Evolutionary conservation across 2,329 filamentous ascomycete species (phyloP), one percentile per base, ranked within the genome.

Genomic region (Fonsecaea monophora): DNA sequence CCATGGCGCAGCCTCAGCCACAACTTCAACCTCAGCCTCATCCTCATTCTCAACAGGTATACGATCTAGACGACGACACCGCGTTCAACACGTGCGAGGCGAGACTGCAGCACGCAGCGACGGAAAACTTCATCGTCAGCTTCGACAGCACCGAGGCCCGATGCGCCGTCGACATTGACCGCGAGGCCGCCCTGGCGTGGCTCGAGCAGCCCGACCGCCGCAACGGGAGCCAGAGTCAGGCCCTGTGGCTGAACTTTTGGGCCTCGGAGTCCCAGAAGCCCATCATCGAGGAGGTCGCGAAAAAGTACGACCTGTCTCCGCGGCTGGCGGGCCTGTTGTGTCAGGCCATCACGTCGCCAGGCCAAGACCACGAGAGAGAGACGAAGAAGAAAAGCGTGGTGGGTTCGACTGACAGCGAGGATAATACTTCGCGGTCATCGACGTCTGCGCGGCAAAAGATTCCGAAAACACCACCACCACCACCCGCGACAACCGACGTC

Each of bases 61-160:
- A 74, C 25, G 71, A 80, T 62, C 80, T 81, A 25, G 80, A 82
- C 45, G 73, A 79, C 25, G 65, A 73, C 12, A 58, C 32, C 3
- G 68, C 77, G 65, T 80, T 80, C 65, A 57, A 57, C 18, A 37
- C 65, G 4, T 79, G 76, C 56, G 70, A 76, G 57, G 67, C 68
- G 6, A 71, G 68, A 12, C 67, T 82, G 4, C 54, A 73, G 42
- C 71, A 76, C 53, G 67, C 75, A 12, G 65, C 66, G 1, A 80
- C 79, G 0, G 69, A 68, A 12, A 82, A 81, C 68, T 82, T 82
- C 64, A 75, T 80, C 32, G 72, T 82, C 42, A 78, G 81, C 68
- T 82, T 82, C 65, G 79, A 80, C 13, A 77, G 78, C 42, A 75
- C 79, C 25, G 75, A 79, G 68, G 80, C 80, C 8, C 78, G 76